Base-by-base conservation (phyloP, 169 alveolate genomes). In the Plasmodium coatneyi region DNA sequence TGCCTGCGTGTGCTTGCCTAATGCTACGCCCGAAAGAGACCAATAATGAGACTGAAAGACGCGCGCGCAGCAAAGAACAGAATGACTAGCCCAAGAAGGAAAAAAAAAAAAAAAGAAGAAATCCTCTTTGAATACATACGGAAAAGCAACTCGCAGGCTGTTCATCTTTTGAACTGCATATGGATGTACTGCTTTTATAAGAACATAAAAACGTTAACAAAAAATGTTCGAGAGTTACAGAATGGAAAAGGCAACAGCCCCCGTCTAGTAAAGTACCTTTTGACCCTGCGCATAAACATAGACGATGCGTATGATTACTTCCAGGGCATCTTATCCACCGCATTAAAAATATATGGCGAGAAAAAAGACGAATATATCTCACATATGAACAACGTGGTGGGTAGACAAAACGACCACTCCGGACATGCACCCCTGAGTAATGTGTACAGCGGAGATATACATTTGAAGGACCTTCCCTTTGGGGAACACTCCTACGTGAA, bases 181-280 rank as follows among this genome's bases (percentile, higher is more conserved):
- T 84, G 92, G 92, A 32, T 84, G 34, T 72, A 84, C 28, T 74
- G 56, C 41, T 84, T 46, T 74, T 84, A 84, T 74, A n/a, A 84
- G 52, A 76, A 84, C 56, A 84, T 84, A 71, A 84, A 84, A 74
- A 84, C 22, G 12, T 49, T 84, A 72, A 36, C 84, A 71, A 84
- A 84, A n/a, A 74, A 84, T 49, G 49, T 84, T 12, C 30, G 19
- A 41, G 22, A 49, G 7, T 39, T 84, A 25, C 60, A 49, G 34
- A 71, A 84, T 71, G 84, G 79, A 74, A 74, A 43, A 9, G 60
- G 36, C 41, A 84, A 74, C 39, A 34, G 52, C 9, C 56, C 19
- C 14, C 28, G n/a, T 16, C 78, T 72, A 32, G 28, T 49, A 49
- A 84, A 74, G 66, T 60, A 84, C 52, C 56, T 84, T 10, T 16